Conservation (phyloP, 352 stramenopile species). For the Pythium chondricola region DNA sequence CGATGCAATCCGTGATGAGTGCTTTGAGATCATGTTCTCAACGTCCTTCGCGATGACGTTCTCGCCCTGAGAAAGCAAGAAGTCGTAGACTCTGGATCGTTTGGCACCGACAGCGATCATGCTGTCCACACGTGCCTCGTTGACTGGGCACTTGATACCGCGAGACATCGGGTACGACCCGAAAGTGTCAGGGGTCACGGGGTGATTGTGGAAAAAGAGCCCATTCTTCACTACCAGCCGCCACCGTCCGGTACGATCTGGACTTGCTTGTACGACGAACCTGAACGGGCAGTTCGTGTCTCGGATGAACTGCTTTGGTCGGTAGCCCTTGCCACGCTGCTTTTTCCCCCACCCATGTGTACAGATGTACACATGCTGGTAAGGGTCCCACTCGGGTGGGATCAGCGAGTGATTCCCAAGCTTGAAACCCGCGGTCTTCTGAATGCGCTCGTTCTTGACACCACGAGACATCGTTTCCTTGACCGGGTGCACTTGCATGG, state of each 20-base stretch:
- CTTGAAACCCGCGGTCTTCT: too few species aligned
- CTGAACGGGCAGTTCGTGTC: neutral
- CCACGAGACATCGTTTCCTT: conserved; percentile 1
- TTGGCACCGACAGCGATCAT: conserved; percentile 2
- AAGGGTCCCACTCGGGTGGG: neutral
- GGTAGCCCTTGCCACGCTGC: neutral
- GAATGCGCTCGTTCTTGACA: neutral
- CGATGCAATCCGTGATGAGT: neutral
- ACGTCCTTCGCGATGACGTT: conserved; percentile 3
- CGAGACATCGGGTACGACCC: neutral
- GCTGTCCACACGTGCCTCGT: neutral
- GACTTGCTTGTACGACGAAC: neutral
- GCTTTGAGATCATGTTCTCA: conserved; percentile 2
- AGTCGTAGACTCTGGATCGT: neutral
- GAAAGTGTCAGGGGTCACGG: neutral
- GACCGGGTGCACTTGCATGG: conserved; percentile 3
- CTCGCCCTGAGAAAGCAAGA: conserved; percentile 1
- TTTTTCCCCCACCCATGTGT: neutral
- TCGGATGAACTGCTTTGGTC: neutral
- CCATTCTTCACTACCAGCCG: neutral
- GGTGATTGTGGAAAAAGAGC: neutral
- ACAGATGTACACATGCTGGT: neutral
- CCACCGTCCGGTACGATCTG: neutral
- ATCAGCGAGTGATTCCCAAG: too few species aligned
- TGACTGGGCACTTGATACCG: neutral